These are phyloP conservation scores for Podila minutissima DNA, from an alignment of 192 early-diverging fungal species.

Conservation along the genomic window DNA sequence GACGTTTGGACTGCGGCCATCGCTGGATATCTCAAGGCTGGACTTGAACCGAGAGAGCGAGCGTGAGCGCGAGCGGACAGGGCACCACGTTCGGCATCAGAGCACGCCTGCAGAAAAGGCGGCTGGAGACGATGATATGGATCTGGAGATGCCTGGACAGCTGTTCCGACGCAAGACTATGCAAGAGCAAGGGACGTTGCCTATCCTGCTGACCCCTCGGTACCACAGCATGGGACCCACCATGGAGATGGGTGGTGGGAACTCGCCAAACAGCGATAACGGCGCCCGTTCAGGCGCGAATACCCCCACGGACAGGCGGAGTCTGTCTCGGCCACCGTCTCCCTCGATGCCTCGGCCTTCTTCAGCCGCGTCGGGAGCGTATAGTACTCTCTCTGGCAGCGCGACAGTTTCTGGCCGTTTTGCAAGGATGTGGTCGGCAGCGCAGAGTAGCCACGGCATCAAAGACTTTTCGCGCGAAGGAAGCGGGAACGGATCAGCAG, in stretches of 20 bases:
- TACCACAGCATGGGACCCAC: conserved; percentile 24
- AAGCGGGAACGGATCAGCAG: conserved; percentile 5
- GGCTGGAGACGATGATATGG: conserved; percentile 2
- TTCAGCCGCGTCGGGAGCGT: conserved; percentile 3
- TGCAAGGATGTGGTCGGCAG: conserved; percentile 32
- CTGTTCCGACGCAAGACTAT: conserved; percentile 36
- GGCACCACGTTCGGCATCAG: too few relatives aligned
- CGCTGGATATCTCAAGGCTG: conserved; percentile 30
- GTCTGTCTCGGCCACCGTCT: background rate
- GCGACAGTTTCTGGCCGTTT: conserved; percentile 32
- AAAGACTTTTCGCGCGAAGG: conserved; percentile 1
- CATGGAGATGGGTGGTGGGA: conserved; percentile 6
- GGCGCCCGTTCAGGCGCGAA: background rate
- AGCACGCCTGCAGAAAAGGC: conserved; percentile 7
- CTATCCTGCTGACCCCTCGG: conserved; percentile 13
- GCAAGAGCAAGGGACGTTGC: conserved; percentile 7
- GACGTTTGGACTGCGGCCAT: conserved; percentile 13
- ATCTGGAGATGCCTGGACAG: conserved; percentile 27
- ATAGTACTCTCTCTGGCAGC: conserved; percentile 19
- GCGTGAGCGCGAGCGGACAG: too few relatives aligned
- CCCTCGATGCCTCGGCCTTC: background rate
- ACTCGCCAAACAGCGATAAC: background rate
- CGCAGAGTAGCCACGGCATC: background rate
- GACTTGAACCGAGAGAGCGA: conserved; percentile 15
- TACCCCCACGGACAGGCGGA: background rate